phyloP scores from a whole-genome alignment of 2,329 filamentous ascomycete species.

The Botrytis paeoniae region DNA sequence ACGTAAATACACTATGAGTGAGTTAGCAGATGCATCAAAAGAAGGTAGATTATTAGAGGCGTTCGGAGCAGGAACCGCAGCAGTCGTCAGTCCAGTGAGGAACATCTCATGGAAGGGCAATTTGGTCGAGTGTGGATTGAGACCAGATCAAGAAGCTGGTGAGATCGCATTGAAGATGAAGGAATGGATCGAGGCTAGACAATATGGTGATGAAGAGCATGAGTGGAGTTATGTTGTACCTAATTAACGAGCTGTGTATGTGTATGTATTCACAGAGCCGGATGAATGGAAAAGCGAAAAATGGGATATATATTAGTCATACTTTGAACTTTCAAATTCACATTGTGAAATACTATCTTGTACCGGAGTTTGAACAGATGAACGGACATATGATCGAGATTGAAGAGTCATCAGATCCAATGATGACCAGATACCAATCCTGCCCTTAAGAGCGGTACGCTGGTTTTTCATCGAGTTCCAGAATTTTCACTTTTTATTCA shows the following conservation, averaged over 20 bases:
- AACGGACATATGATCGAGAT: neutral
- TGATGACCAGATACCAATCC: neutral
- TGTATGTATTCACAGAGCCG: slow-evolving; percentile 8
- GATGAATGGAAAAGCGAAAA: neutral
- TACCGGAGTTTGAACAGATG: neutral
- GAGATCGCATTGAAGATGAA: slow-evolving; percentile 85
- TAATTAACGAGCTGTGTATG: slow-evolving; percentile 17
- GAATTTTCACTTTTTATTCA: neutral
- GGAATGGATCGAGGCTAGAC: slow-evolving; percentile 92
- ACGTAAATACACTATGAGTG: slow-evolving; percentile 88
- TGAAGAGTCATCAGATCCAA: too few relatives aligned
- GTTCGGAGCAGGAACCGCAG: slow-evolving; percentile 90
- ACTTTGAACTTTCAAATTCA: neutral
- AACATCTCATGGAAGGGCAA: slow-evolving; percentile 85
- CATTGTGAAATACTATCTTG: neutral
- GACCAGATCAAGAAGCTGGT: slow-evolving; percentile 79
- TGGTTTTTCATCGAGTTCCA: neutral
- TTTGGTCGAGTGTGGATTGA: slow-evolving; percentile 78
- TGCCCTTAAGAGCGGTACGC: neutral
- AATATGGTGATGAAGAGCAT: slow-evolving; percentile 92
- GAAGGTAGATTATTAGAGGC: slow-evolving; percentile 89
- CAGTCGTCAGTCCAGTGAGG: slow-evolving; percentile 86
- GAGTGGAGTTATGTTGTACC: slow-evolving; percentile 70
- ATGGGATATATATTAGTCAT: slow-evolving; percentile 2
- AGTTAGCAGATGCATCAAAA: slow-evolving; percentile 74